Base-by-base conservation (phyloP, 1,284 basidiomycete genomes). In the Cryptococcus sp. region DNA sequence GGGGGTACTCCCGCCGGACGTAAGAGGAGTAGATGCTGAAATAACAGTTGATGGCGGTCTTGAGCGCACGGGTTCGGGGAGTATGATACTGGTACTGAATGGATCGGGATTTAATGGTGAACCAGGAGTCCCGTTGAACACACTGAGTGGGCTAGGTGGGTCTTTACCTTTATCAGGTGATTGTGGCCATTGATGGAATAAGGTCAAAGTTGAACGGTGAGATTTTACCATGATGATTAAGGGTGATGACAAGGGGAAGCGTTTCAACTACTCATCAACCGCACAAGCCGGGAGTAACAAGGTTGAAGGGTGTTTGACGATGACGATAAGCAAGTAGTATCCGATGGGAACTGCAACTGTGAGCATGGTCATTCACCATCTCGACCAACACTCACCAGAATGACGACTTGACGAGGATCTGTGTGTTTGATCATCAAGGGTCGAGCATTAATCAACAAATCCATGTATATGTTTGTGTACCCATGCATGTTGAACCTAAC, bases 81-180 rank as follows among this genome's bases (percentile, higher is more conserved):
- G 53, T 36, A 55, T 59, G 11, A 57, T 49, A 33, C 52, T 56
- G 11, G 58, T 56, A 14, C 57, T 59, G 46, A 62, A 63, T 33
- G 61, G 60, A 46, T 65, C 63, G 58, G 52, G 56, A 51, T 41
- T 41, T 33, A 37, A 50, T 4, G 55, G 55, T 14, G 57, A 51
- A 10, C 50, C 53, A 31, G 57, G 53, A n/a, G 53, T 50, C 4
- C 23, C 23, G 23, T 23, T 23, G 23, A 23, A 23, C 23, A 23
- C 23, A 23, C 23, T 23, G 23, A 23, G 23, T 23, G 23, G 23
- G 23, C 23, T 23, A 23, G 23, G 23, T 23, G 23, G 23, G 23
- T 23, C 23, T 23, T 23, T 23, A 23, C 23, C 23, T 23, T 23
- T 23, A 23, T 23, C 23, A 23, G 34, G 51, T 23, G 44, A 34